Base-by-base conservation (phyloP, 2,329 filamentous ascomycete genomes). In the Sarocladium brachiariae region DNA sequence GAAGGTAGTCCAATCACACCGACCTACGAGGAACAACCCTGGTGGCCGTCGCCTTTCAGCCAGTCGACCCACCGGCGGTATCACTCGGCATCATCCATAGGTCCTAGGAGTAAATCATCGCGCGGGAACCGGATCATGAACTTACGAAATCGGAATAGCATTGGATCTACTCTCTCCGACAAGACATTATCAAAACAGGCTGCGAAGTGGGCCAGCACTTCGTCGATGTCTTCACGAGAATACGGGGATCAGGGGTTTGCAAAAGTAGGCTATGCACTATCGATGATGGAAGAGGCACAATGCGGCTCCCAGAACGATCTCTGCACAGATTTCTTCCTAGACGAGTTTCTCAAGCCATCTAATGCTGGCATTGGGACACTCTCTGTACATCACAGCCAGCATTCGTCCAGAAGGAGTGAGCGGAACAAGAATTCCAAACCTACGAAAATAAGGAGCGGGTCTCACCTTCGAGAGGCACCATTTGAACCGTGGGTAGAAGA, bases 1-100 rank as follows among this genome's bases (percentile, higher is more conserved):
- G 13, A 49, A 13, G 18, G 33, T 11, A 35, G 33, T 16, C 46
- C 46, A n/a, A 49, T 49, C n/a, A 37, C 46, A 18, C 46, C 46
- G 18, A 37, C 33, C 5, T 49, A 35, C 27, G 46, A 49, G 19
- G 33, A 49, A 19, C 30, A 49, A n/a, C 8, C 23, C 14, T 49
- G 33, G 31, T 49, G 46, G 46, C 46, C 46, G 9, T 23, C 30
- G 19, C 46, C 46, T 4, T 24, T 37, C 9, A 49, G 21, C 46
- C 30, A 25, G 18, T 14, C 46, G 19, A 13, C 30, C 16, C 46
- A 49, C n/a, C 24, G 46, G 13, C 16, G 46, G 10, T 49, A 49
- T 27, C 46, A 49, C n/a, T 49, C 46, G 2, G 33, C 46, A 16
- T 49, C 46, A 8, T 49, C 46, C 6, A 13, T 43, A 11, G 39